Evolutionary conservation across 192 early-diverging fungal genomes (phyloP).

Genomic region (Globomyces pollinis-pini): DNA sequence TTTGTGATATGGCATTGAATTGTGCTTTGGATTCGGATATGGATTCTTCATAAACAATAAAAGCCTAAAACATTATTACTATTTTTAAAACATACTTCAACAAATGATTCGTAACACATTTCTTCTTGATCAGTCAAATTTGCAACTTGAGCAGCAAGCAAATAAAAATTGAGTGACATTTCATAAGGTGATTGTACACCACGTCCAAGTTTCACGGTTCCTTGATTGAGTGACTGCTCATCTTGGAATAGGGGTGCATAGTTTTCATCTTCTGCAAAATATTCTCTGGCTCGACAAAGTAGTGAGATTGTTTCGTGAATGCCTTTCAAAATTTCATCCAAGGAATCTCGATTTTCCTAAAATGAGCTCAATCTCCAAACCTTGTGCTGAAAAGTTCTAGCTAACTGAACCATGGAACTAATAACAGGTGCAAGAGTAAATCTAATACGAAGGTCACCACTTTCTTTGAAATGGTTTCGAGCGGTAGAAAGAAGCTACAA

Average conservation of each 20-base stretch:
- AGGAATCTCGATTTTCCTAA: too few species aligned
- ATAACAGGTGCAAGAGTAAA: conserved; percentile 90
- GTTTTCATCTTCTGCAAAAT: conserved; percentile 31
- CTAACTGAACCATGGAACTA: conserved; percentile 2
- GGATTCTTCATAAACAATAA: conserved; percentile 94
- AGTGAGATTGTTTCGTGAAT: conserved; percentile 77
- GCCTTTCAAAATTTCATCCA: conserved; percentile 73
- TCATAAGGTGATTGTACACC: conserved; percentile 39
- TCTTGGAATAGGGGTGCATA: conserved; percentile 26
- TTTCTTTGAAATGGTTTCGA: conserved; percentile 79
- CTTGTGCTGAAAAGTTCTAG: not conserved
- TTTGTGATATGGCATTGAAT: conserved; percentile 78
- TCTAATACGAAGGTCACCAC: conserved; percentile 79
- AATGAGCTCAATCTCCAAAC: conserved; percentile 28
- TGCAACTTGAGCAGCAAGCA: conserved; percentile 80
- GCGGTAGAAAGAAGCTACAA: conserved; percentile 67
- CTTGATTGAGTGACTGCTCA: conserved; percentile 18
- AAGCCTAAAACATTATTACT: conserved; percentile 43
- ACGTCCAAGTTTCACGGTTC: conserved; percentile 16
- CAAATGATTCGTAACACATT: conserved; percentile 95
- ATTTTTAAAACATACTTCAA: conserved; percentile 64
- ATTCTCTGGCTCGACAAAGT: conserved; percentile 46
- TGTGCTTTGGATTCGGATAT: conserved; percentile 89
- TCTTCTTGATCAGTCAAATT: conserved; percentile 86
- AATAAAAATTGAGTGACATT: conserved; percentile 69